Evolutionary conservation across 2,329 filamentous ascomycete genomes (phyloP).

Genomic region (Ophiostoma fasciatum): DNA sequence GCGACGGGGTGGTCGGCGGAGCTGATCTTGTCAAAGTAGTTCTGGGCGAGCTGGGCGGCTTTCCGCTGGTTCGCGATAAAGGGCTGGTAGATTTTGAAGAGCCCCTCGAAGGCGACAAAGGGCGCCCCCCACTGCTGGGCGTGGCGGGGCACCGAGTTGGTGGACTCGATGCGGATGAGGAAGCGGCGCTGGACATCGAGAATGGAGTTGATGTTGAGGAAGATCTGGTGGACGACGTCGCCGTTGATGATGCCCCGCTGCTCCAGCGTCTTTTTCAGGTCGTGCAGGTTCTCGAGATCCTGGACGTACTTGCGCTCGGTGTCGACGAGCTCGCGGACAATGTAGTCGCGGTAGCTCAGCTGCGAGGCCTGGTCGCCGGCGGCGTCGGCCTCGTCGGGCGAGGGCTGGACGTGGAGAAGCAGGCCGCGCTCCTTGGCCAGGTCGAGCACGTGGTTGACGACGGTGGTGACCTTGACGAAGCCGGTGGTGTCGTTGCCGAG

Average conservation of each 20-base stretch:
- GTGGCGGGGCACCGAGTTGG: conserved; percentile 63
- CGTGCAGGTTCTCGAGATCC: conserved; percentile 85
- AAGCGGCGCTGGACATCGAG: conserved; percentile 93
- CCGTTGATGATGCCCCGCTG: conserved; percentile 78
- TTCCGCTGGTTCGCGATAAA: conserved; percentile 95
- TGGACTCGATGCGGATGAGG: conserved; percentile 88
- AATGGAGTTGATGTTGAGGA: conserved; percentile 88
- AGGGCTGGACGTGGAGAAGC: conserved; percentile 46
- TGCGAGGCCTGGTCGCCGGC: conserved; percentile 44
- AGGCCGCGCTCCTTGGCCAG: conserved; percentile 65
- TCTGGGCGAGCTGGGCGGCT: conserved; percentile 69
- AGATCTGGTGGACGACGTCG: conserved; percentile 85
- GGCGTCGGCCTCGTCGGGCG: conserved; percentile 38
- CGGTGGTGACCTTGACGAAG: conserved; percentile 89
- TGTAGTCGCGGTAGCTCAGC: conserved; percentile 67
- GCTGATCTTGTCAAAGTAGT: conserved; percentile 76
- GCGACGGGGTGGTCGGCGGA: conserved; percentile 65
- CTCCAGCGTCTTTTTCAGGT: conserved; percentile 79
- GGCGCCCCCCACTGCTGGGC: conserved; percentile 91
- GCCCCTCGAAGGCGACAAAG: conserved; percentile 71
- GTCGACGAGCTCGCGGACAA: conserved; percentile 80
- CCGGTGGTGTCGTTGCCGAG: conserved; percentile 92
- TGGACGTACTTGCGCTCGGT: conserved; percentile 97
- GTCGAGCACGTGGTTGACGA: conserved; percentile 86
- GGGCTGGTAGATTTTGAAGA: conserved; percentile 85